Percentiles rank a stretch among this genome's conserved stretches.
phyloP scores from a whole-genome alignment of 148 eudicot genomes.

The Camellia sinensis region DNA sequence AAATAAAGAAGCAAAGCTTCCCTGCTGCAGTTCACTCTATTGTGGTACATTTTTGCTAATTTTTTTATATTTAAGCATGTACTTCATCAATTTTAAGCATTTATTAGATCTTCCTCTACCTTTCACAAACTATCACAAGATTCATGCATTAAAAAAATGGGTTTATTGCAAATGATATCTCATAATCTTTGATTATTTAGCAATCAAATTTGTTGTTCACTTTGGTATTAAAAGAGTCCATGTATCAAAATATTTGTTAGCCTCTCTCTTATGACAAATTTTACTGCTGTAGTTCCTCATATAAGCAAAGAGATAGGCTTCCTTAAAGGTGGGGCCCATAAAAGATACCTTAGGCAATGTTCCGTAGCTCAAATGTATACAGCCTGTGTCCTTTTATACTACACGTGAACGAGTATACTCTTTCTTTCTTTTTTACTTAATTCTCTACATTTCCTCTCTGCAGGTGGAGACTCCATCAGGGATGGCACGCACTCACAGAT shows the following conservation, averaged over 20 bases:
- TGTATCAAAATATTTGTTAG: neutral
- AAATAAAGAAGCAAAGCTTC: conserved; percentile 56
- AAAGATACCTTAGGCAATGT: neutral
- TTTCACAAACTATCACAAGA: neutral
- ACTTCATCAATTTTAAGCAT: neutral
- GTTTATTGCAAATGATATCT: neutral
- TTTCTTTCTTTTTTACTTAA: neutral
- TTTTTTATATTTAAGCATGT: neutral
- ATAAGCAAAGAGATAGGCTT: neutral
- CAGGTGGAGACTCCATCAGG: conserved; percentile 94
- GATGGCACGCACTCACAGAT: conserved; percentile 79
- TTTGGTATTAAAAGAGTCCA: neutral
- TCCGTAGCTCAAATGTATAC: neutral
- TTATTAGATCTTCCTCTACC: neutral
- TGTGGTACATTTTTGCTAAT: conserved; percentile 51
- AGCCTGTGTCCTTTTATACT: neutral
- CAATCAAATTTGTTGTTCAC: neutral
- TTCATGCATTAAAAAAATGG: neutral
- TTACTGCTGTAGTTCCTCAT: neutral
- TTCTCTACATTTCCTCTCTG: conserved; percentile 11
- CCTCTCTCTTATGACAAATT: neutral
- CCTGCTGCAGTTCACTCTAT: conserved; percentile 95
- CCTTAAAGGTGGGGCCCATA: neutral
- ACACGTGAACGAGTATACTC: neutral
- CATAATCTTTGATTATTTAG: neutral